These are phyloP conservation scores for Cymbopogon citratus DNA, from an alignment of 176 grass and related monocot genomes.

Conservation along the genomic window DNA sequence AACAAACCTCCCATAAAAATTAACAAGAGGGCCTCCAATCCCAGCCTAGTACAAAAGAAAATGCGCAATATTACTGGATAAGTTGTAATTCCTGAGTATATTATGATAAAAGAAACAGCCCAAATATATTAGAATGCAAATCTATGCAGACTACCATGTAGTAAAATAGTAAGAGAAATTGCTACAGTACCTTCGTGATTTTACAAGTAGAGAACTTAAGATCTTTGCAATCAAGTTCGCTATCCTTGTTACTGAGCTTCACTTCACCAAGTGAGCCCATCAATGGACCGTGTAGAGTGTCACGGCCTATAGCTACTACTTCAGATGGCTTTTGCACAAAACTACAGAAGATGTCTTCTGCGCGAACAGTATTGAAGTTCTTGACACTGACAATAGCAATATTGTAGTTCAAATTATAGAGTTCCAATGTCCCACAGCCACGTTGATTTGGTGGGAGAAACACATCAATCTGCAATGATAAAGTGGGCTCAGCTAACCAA, in stretches of 20 bases:
- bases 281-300: neutral
- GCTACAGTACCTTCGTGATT: neutral
- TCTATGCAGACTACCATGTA: too few species aligned
- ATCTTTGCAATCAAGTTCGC: constrained; percentile 13
- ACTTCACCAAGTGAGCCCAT: constrained; percentile 9
- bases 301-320: constrained; percentile 13
- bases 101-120: too few species aligned
- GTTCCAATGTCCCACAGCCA: constrained; percentile 20
- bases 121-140: too few species aligned
- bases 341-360: neutral
- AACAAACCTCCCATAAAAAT: too few species aligned
- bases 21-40: too few species aligned
- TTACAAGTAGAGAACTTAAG: constrained; percentile 11
- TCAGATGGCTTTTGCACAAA: neutral
- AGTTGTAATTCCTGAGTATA: too few species aligned
- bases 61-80: too few species aligned
- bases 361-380: neutral
- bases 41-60: too few species aligned
- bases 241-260: neutral
- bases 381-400: constrained; percentile 4
- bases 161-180: neutral
- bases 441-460: constrained; percentile 1
- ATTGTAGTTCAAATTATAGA: constrained; percentile 12
- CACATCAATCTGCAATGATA: constrained; percentile 25
- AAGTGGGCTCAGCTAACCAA: neutral